Percentiles rank a stretch among this genome's conserved stretches.
phyloP scores from a whole-genome alignment of 495 filamentous ascomycete species.

The Hypoxylon fragiforme region DNA sequence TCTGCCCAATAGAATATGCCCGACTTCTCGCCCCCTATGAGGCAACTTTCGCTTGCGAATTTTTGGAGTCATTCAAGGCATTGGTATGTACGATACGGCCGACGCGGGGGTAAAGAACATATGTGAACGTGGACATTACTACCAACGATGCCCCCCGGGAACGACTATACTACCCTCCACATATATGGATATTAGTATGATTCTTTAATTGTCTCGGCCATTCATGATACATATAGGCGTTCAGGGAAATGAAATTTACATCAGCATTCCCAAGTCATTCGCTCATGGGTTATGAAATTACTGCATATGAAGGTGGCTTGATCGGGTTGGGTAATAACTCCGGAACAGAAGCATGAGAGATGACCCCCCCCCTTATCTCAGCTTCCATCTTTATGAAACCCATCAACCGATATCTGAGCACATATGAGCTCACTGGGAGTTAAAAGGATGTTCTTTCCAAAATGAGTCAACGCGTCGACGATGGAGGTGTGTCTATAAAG shows the following conservation, averaged over 20 bases:
- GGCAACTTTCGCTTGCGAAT: constrained; percentile 32
- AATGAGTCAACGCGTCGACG: background rate
- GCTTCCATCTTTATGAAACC: background rate
- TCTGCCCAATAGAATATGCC: constrained; percentile 17
- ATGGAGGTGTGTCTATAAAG: background rate
- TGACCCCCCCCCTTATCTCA: background rate
- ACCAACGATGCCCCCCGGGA: background rate
- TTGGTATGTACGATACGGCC: constrained; percentile 23
- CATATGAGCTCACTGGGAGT: background rate
- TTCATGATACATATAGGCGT: constrained; percentile 29
- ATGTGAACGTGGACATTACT: constrained; percentile 10
- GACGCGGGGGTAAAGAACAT: constrained; percentile 18
- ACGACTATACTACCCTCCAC: background rate
- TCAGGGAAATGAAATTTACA: constrained; percentile 21
- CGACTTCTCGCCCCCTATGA: background rate
- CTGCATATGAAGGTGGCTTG: constrained; percentile 10
- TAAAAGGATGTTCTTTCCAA: too few relatives aligned
- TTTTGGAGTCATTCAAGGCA: constrained; percentile 3
- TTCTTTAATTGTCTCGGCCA: background rate
- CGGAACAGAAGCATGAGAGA: constrained; percentile 1
- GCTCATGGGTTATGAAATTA: constrained; percentile 22
- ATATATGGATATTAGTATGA: constrained; percentile 1
- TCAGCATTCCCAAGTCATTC: constrained; percentile 33
- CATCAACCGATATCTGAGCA: background rate
- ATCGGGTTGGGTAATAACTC: constrained; percentile 23